These are phyloP conservation scores for Lenzites betulinus DNA, from an alignment of 768 basidiomycete species.

Conservation along the genomic window DNA sequence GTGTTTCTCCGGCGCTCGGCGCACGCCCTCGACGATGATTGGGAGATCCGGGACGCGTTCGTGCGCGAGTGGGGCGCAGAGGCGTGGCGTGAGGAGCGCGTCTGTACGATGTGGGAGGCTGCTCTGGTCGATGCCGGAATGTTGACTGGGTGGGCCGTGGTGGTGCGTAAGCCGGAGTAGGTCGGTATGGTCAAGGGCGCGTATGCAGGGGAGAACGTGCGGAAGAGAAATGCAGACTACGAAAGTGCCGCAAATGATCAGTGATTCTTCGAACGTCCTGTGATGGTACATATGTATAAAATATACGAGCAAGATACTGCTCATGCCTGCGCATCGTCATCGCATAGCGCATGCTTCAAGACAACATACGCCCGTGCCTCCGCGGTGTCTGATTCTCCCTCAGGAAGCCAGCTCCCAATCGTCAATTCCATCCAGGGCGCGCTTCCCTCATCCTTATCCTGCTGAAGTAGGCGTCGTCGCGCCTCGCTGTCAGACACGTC, in stretches of 20 bases:
- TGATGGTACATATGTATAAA: neutral
- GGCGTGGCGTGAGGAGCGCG: constrained; percentile 29
- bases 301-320: neutral
- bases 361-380: constrained; percentile 14
- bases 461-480: constrained; percentile 1
- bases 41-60: constrained; percentile 16
- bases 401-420: constrained; percentile 18
- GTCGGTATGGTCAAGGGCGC: too few species aligned
- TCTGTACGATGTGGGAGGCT: constrained; percentile 29
- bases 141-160: constrained; percentile 28
- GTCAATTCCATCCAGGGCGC: constrained; percentile 17
- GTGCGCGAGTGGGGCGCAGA: constrained; percentile 23
- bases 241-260: too few species aligned
- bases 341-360: constrained; percentile 7
- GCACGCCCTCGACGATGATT: constrained; percentile 21
- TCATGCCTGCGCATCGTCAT: neutral
- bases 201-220: too few species aligned
- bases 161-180: constrained; percentile 16
- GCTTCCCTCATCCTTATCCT: neutral
- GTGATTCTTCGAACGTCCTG: neutral
- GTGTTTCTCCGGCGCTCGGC: constrained; percentile 19
- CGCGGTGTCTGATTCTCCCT: neutral
- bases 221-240: too few species aligned
- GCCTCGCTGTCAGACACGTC: constrained; percentile 38
- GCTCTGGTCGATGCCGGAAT: constrained; percentile 21